These are phyloP conservation scores for Cryoendolithus antarcticus DNA, from an alignment of 2,329 filamentous ascomycete species.

Conservation along the genomic window DNA sequence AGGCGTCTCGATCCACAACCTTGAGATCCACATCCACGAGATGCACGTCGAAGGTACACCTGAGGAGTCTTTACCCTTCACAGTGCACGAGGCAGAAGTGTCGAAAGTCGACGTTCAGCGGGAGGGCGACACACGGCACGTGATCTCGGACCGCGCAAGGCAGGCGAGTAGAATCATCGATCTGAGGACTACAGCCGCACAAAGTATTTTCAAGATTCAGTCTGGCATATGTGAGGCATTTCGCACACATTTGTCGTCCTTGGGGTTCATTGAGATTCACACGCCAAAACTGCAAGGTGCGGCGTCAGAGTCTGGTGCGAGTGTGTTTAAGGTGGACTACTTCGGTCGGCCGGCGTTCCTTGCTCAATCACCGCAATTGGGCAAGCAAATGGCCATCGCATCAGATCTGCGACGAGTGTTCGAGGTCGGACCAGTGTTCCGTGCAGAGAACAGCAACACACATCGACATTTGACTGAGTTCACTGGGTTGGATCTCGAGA, in stretches of 20 bases:
- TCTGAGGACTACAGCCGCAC: slow-evolving; percentile 72
- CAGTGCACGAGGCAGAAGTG: slow-evolving; percentile 58
- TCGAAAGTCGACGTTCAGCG: slow-evolving; percentile 43
- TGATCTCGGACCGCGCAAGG: slow-evolving; percentile 61
- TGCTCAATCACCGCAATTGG: slow-evolving; percentile 81
- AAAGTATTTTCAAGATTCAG: slow-evolving; percentile 78
- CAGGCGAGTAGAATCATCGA: slow-evolving; percentile 71
- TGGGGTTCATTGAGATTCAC: slow-evolving; percentile 84
- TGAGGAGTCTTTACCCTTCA: slow-evolving; percentile 53
- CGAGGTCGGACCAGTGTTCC: slow-evolving; percentile 81
- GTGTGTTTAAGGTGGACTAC: slow-evolving; percentile 86
- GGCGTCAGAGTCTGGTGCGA: slow-evolving; percentile 81
- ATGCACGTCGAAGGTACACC: slow-evolving; percentile 51
- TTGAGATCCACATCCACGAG: slow-evolving; percentile 61
- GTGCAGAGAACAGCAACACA: slow-evolving; percentile 91
- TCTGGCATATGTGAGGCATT: slow-evolving; percentile 70
- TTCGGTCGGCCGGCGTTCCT: slow-evolving; percentile 79
- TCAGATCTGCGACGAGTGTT: slow-evolving; percentile 83
- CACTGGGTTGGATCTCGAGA: slow-evolving; percentile 84
- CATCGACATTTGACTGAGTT: slow-evolving; percentile 91
- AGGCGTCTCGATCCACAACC: slow-evolving; percentile 60
- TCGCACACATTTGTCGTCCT: slow-evolving; percentile 58
- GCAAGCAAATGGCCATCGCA: slow-evolving; percentile 86
- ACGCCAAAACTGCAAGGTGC: slow-evolving; percentile 84
- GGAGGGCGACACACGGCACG: slow-evolving; percentile 44